Percentiles rank a stretch among this genome's conserved stretches.
Conservation (phyloP, 257 asterid species). For the Capsicum pubescens region DNA sequence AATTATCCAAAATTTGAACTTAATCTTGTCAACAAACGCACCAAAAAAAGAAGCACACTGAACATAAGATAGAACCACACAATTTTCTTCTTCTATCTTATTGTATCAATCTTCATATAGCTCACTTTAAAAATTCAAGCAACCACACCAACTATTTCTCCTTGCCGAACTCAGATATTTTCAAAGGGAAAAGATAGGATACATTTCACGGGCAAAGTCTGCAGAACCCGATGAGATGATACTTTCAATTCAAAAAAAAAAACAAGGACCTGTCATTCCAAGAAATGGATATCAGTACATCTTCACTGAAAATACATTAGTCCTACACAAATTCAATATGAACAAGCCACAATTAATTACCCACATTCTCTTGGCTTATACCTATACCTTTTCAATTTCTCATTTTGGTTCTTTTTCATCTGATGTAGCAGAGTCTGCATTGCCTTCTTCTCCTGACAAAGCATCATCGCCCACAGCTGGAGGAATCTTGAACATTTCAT, state of each 20-base stretch:
- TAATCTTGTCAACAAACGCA: background rate
- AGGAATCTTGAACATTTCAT: constrained; percentile 65
- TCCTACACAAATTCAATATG: constrained; percentile 21
- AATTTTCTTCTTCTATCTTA: background rate
- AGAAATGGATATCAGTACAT: background rate
- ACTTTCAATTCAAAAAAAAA: background rate
- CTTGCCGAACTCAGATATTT: no score
- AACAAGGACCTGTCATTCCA: background rate
- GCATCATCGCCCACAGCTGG: constrained; percentile 40
- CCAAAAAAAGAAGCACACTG: background rate
- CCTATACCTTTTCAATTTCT: constrained; percentile 63
- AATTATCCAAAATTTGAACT: background rate
- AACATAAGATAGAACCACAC: background rate
- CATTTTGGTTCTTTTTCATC: constrained; percentile 48
- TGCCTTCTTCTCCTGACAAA: constrained; percentile 52
- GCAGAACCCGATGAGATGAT: constrained; percentile 15
- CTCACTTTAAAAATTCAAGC: background rate
- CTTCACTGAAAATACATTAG: background rate
- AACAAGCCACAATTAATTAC: constrained; percentile 15
- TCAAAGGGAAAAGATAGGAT: no score
- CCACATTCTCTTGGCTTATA: background rate
- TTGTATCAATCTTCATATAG: background rate
- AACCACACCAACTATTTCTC: background rate
- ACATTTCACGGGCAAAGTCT: background rate
- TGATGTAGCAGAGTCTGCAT: constrained; percentile 46